Base-by-base conservation (phyloP, 345 rosid genomes). In the Psidium guajava region DNA sequence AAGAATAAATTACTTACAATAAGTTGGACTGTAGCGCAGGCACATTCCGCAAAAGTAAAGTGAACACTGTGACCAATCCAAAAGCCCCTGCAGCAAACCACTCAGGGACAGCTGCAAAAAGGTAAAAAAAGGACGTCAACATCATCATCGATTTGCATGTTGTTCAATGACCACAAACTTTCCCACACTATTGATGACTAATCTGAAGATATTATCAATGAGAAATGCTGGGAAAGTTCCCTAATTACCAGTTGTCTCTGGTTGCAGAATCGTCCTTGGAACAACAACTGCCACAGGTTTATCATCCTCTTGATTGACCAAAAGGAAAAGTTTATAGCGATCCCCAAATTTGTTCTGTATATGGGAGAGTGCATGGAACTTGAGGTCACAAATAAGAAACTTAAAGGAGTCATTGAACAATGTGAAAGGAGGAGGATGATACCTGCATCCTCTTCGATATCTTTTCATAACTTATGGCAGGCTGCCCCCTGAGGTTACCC, bases 11-110 rank as follows among this genome's bases (percentile, higher is more conserved):
- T 59, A 82, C 95, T 89, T 93, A 95, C 99, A 93, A 82, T 91
- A 97, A 86, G 93, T 95, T 91, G 85, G 98, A 90, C 86, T 97
- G 99, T 89, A 95, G 82, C 59, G 93, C 94, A 49, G 98, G 99
- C 10, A 97, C 99, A 86, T 95, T 97, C 59, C 96, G 94, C 82
- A 97, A 94, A 90, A 95, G 98, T 89, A 95, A 87, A 18, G 99
- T 93, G 74, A 94, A 95, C 87, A 95, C 83, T 21, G 99, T 91
- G 87, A 94, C 95, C 87, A 94, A 84, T 90, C 97, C 99, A 90
- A 97, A 97, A 64, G 98, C 91, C 40, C 94, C 97, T 82, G 99
- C 98, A 84, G 98, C 99, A 90, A 97, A 93, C 98, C 99, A 97
- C 90, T 95, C 98, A 18, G 99, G 99, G 47, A 95, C 96, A 50